Evolutionary conservation across 2,329 filamentous ascomycete species (phyloP).

Genomic region (Sporothrix schenckii): DNA sequence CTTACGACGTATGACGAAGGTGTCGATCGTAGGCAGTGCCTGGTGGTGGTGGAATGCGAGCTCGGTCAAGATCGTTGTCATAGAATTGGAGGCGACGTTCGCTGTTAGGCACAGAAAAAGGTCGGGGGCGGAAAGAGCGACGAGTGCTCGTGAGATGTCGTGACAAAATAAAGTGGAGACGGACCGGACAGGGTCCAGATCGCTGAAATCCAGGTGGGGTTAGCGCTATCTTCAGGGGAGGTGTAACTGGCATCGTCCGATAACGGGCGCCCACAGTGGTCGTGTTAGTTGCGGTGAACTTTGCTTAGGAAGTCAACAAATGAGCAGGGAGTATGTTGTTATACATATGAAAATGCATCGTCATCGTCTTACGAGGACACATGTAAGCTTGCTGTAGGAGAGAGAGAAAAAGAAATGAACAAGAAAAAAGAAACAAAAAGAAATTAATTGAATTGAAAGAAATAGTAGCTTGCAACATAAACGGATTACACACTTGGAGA

Average conservation of each 20-base stretch:
- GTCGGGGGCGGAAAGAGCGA: neutral
- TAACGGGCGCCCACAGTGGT: no score
- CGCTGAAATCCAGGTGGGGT: neutral
- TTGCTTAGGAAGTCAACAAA: no score
- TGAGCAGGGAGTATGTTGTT: no score
- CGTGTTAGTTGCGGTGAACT: no score
- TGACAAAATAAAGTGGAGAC: neutral
- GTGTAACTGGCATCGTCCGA: neutral
- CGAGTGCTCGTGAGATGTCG: neutral
- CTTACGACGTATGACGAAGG: neutral
- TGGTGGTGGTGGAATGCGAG: neutral
- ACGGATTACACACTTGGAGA: neutral
- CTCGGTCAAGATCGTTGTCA: neutral
- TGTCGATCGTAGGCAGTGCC: neutral
- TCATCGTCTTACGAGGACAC: no score
- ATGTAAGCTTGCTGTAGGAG: no score
- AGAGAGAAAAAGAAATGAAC: no score
- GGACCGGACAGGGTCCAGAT: neutral
- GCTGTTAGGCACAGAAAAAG: neutral
- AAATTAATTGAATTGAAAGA: no score
- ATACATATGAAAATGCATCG: no score
- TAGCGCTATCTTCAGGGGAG: neutral
- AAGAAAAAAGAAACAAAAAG: no score
- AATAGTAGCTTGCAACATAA: neutral
- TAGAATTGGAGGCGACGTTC: neutral